Conservation (phyloP, 352 stramenopile species). For the Albugo laibachii region DNA sequence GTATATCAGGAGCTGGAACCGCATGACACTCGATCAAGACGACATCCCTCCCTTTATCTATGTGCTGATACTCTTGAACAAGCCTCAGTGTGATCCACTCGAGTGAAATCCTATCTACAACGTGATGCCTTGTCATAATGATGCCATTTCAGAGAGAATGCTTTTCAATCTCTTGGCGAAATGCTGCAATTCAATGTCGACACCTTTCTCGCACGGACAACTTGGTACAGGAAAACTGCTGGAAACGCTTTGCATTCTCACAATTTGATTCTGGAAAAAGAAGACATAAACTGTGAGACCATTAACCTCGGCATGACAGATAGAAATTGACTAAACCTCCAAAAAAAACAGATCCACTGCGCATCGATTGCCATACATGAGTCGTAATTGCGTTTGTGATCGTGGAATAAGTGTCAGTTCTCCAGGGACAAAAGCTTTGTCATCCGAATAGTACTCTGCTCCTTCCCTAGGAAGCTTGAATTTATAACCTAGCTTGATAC, state of each 20-base stretch:
- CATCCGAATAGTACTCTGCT: slow-evolving; percentile 64
- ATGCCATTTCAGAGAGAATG: slow-evolving; percentile 75
- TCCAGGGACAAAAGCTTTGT: slow-evolving; percentile 70
- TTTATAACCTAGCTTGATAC: slow-evolving; percentile 77
- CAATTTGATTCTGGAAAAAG: slow-evolving; percentile 41
- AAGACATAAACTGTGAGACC: slow-evolving; percentile 3
- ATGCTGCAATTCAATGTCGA: slow-evolving; percentile 44
- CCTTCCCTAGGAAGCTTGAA: slow-evolving; percentile 72
- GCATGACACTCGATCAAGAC: too few relatives aligned
- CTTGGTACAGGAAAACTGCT: slow-evolving; percentile 57
- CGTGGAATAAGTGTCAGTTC: slow-evolving; percentile 70
- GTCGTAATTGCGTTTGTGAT: slow-evolving; percentile 63
- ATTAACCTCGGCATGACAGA: neutral
- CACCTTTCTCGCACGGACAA: slow-evolving; percentile 46
- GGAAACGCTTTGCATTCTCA: slow-evolving; percentile 69
- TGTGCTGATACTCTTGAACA: too few relatives aligned
- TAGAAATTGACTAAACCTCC: slow-evolving; percentile 21
- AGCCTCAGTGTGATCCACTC: too few relatives aligned
- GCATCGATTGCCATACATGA: slow-evolving; percentile 69
- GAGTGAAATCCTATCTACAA: too few relatives aligned
- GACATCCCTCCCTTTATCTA: too few relatives aligned
- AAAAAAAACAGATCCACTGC: slow-evolving; percentile 84
- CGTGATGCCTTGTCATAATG: slow-evolving; percentile 13
- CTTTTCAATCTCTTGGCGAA: slow-evolving; percentile 71
- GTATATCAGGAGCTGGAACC: too few relatives aligned